Conservation (phyloP, 2,329 filamentous ascomycete genomes). For the Penicillium sp. region DNA sequence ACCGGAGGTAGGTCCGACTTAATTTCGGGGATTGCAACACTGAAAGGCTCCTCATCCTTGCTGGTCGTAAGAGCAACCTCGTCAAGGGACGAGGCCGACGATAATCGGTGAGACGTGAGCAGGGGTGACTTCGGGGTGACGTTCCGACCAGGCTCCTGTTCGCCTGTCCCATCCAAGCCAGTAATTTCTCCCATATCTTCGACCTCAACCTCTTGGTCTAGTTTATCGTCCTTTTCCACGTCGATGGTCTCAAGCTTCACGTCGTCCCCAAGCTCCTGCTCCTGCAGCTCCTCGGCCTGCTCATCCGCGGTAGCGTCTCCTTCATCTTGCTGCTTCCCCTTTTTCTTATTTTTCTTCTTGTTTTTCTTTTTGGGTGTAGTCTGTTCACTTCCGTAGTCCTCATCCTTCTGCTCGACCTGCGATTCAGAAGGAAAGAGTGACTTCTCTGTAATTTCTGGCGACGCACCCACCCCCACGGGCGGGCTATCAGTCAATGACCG, state of each 20-base stretch:
- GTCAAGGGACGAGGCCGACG: constrained; percentile 57
- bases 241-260: constrained; percentile 8
- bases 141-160: constrained; percentile 35
- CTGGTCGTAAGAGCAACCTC: constrained; percentile 65
- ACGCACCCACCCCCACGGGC: constrained; percentile 39
- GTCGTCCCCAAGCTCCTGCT: constrained; percentile 24
- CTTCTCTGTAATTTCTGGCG: constrained; percentile 37
- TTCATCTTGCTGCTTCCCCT: constrained; percentile 13
- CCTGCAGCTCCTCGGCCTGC: constrained; percentile 24
- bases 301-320: constrained; percentile 13
- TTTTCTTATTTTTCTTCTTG: constrained; percentile 14
- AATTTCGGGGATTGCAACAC: constrained; percentile 23
- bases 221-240: constrained; percentile 2
- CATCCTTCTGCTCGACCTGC: constrained; percentile 26
- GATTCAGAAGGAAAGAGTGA: constrained; percentile 28
- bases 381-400: background rate
- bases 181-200: constrained; percentile 5
- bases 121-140: constrained; percentile 52
- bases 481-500: constrained; percentile 60
- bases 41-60: constrained; percentile 51
- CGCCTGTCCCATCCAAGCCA: constrained; percentile 3
- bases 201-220: constrained; percentile 7
- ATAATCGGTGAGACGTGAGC: constrained; percentile 55
- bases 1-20: constrained; percentile 32
- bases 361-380: constrained; percentile 12